Evolutionary conservation across 495 filamentous ascomycete genomes (phyloP).

Genomic region (Penicillium desertorum): DNA sequence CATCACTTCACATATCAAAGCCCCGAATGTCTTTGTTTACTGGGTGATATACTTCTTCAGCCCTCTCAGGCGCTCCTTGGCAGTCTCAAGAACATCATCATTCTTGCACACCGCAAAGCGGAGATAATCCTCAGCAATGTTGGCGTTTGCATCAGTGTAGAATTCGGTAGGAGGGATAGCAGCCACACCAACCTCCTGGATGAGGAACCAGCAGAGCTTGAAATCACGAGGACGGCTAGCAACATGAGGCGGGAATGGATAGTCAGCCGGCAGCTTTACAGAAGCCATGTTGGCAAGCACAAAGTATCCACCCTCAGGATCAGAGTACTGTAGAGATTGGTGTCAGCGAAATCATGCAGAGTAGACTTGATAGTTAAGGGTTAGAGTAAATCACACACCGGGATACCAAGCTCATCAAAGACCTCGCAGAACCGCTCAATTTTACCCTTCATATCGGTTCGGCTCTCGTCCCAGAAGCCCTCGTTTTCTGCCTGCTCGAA

Average conservation of each 20-base stretch:
- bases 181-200: constrained; percentile 92
- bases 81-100: constrained; percentile 82
- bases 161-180: constrained; percentile 97
- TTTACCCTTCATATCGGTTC: constrained; percentile 85
- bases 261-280: constrained; percentile 75
- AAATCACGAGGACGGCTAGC: constrained; percentile 84
- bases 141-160: constrained; percentile 78
- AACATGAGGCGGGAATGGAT: constrained; percentile 87
- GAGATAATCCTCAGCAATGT: constrained; percentile 88
- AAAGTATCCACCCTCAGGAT: constrained; percentile 95
- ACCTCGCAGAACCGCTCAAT: constrained; percentile 82
- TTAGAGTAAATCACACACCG: constrained; percentile 44
- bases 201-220: constrained; percentile 91
- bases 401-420: constrained; percentile 84
- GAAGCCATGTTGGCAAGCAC: constrained; percentile 88
- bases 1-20: background rate
- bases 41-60: constrained; percentile 74
- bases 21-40: constrained; percentile 12
- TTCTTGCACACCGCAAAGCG: constrained; percentile 97
- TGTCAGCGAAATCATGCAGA: constrained; percentile 8
- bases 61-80: constrained; percentile 83
- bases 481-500: constrained; percentile 85
- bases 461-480: constrained; percentile 85
- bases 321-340: constrained; percentile 59
- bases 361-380: background rate